Base-by-base conservation (phyloP, 1,139 yeast genomes). In the Yamadazyma dushanensis region DNA sequence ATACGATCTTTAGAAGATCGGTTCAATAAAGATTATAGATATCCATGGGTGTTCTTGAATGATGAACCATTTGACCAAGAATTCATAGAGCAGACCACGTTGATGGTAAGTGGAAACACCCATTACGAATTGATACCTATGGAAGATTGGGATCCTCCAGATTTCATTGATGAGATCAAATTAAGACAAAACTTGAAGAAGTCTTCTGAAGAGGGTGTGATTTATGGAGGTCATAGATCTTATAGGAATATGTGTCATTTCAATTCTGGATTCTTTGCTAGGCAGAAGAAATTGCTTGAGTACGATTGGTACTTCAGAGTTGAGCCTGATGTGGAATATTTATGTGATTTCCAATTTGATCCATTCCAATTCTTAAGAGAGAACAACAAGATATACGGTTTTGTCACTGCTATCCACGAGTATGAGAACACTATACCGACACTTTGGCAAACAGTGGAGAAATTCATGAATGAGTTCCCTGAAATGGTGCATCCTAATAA, bases 81-180 rank as follows among this genome's bases (percentile, higher is more conserved):
- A 15, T 70, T 70, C 46, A 68, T 59, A 15, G 73, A 66, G 35
- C 56, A 76, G 46, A 89, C 97, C 0, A 67, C 83, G 1, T 73
- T 86, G 19, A 85, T 90, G 95, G 95, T 90, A 0, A 82, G 90
- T 40, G 94, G 96, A 0, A 59, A 74, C 33, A 79, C 90, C 1
- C 70, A 40, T 44, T 67, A 71, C 45, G 76, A 70, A 40, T 51
- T 70, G 30, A 64, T 71, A 2, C 76, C 76, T 0, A 45, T 40
- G 20, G 57, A 52, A 15, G 73, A 71, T 47, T 70, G 76, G 76
- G 52, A 68, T 22, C 63, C 69, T 3, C 76, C 76, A 0, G 40
- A 46, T 0, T 64, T 57, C 40, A 69, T 71, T 2, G 65, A 68
- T 43, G 49, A 51, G 29, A 43, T 52, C 2, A 58, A 53, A 39